These are phyloP conservation scores for Phoenix dactylifera DNA, from an alignment of 176 grass and related monocot species.

Conservation along the genomic window DNA sequence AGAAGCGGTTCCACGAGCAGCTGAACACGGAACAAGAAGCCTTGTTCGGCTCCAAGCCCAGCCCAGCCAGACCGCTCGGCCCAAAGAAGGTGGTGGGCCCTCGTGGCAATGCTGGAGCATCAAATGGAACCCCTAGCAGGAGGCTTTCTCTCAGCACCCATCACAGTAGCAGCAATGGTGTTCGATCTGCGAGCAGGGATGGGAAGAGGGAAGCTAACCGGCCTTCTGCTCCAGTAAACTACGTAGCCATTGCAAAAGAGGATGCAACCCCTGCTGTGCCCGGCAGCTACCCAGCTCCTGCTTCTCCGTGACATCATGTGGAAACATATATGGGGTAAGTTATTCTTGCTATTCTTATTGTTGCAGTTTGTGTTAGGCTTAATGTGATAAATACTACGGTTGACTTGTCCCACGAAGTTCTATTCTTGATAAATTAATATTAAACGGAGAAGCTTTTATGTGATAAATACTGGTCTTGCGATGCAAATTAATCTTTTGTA, in stretches of 20 bases:
- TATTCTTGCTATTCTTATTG: no score
- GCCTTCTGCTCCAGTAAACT: constrained; percentile 51
- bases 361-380: no score
- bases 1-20: constrained; percentile 81
- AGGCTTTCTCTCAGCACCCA: constrained; percentile 29
- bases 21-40: constrained; percentile 63
- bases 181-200: constrained; percentile 43
- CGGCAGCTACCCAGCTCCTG: constrained; percentile 23
- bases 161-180: constrained; percentile 27
- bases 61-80: constrained; percentile 47
- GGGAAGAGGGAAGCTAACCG: constrained; percentile 45
- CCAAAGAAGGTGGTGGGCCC: constrained; percentile 49
- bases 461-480: no score
- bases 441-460: no score
- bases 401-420: no score
- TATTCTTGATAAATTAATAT: no score
- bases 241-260: constrained; percentile 64
- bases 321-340: no score
- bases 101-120: constrained; percentile 18
- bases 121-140: constrained; percentile 35
- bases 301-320: neutral
- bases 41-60: constrained; percentile 42
- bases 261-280: constrained; percentile 35
- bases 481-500: no score
- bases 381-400: no score